A percentile compares a stretch with the other conserved stretches of the same genome.
These are phyloP conservation scores for Candida broadrunensis DNA, from an alignment of 805 yeast species.

Conservation along the genomic window DNA sequence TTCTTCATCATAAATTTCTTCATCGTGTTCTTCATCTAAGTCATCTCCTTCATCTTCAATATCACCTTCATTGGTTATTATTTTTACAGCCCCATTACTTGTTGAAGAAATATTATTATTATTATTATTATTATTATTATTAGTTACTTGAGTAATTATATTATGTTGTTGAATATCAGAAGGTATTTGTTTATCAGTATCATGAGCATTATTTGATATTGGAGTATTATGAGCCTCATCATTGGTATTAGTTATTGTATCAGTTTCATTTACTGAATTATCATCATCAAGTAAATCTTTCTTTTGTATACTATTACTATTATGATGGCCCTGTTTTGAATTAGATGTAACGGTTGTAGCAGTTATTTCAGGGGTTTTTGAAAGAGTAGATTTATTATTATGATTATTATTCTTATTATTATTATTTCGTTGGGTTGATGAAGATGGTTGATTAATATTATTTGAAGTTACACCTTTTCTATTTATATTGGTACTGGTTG, in stretches of 20 bases:
- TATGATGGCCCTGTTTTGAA: background rate
- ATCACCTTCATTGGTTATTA: conserved; percentile 1
- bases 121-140: background rate
- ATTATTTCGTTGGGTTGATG: background rate
- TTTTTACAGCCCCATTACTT: background rate
- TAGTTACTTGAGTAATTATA: conserved; percentile 1
- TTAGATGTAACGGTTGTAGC: background rate
- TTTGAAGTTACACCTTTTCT: background rate
- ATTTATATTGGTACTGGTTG: background rate
- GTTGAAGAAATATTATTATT: background rate
- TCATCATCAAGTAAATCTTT: conserved; percentile 34
- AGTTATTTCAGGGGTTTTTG: background rate
- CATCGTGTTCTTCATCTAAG: conserved; percentile 4
- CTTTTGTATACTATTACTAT: conserved; percentile 7
- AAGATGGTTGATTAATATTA: background rate
- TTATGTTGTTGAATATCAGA: background rate
- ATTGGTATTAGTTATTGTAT: conserved; percentile 37
- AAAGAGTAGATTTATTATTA: background rate
- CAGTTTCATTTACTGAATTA: conserved; percentile 38
- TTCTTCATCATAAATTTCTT: conserved; percentile 9
- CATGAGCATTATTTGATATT: background rate
- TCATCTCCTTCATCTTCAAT: conserved; percentile 5
- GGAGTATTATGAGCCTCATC: conserved; percentile 23
- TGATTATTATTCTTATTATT: too few species aligned
- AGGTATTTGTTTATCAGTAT: background rate